A percentile compares a stretch with the other conserved stretches of the same genome.
These are phyloP conservation scores for Vaccinium darrowii DNA, from an alignment of 148 eudicot genomes.

Conservation along the genomic window DNA sequence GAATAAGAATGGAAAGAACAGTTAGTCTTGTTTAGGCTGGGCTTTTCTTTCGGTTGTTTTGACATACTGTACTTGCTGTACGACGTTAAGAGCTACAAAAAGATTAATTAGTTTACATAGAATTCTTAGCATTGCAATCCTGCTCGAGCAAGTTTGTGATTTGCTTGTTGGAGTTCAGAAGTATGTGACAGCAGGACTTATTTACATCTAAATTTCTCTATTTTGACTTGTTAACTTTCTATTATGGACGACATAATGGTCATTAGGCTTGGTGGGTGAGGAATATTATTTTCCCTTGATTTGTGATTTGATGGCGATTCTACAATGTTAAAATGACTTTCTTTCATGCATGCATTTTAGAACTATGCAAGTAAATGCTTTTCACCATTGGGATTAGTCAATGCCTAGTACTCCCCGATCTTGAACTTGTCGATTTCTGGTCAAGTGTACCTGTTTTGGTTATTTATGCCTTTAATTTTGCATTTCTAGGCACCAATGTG, in stretches of 20 bases:
- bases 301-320: background rate
- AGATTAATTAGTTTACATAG: background rate
- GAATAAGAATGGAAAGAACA: background rate
- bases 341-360: background rate
- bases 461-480: constrained; percentile 6
- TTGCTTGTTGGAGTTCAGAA: background rate
- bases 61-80: background rate
- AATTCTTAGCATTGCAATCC: background rate
- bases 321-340: background rate
- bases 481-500: constrained; percentile 30
- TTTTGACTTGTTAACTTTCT: background rate
- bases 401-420: constrained; percentile 5
- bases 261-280: background rate
- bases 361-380: background rate
- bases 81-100: background rate
- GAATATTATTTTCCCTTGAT: constrained; percentile 1
- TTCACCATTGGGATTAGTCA: constrained; percentile 1
- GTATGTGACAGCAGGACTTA: background rate
- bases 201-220: background rate
- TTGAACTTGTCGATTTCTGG: constrained; percentile 2
- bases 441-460: background rate
- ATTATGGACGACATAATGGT: background rate
- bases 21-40: background rate
- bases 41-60: background rate
- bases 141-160: background rate